A percentile compares a stretch with the other conserved stretches of the same genome.
Evolutionary conservation across 2,329 filamentous ascomycete species (phyloP).

Genomic region (Sporothrix euskadiensis): DNA sequence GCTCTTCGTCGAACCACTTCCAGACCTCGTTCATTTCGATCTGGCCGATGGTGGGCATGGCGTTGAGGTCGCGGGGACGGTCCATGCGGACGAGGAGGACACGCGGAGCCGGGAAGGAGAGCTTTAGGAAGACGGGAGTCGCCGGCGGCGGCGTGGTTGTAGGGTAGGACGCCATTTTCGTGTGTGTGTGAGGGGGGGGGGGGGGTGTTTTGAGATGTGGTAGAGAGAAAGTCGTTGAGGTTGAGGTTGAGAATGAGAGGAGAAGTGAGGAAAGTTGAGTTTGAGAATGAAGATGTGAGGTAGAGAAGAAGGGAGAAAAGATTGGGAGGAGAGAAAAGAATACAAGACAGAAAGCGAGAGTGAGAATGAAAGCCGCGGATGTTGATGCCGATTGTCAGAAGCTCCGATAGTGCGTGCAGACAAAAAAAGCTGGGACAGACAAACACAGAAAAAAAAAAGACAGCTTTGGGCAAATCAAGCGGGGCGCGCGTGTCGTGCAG

Average conservation of each 20-base stretch:
- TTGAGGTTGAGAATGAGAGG: neutral
- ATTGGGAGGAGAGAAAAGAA: neutral
- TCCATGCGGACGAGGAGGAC: constrained; percentile 57
- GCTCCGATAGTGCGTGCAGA: neutral
- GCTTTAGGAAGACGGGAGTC: constrained; percentile 39
- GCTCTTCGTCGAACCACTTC: constrained; percentile 56
- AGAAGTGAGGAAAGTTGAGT: neutral
- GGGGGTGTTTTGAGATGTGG: neutral
- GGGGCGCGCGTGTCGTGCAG: neutral
- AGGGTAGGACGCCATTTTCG: constrained; percentile 17
- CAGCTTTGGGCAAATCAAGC: neutral
- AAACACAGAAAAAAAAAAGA: neutral
- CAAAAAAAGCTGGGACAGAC: neutral
- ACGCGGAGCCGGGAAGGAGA: constrained; percentile 48
- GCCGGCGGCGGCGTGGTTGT: constrained; percentile 41
- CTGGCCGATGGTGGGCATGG: constrained; percentile 46
- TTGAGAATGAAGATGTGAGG: neutral
- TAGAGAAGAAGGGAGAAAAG: neutral
- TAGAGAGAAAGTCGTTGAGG: neutral
- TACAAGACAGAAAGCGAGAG: neutral
- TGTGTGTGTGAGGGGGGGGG: constrained; percentile 5
- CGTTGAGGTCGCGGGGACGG: constrained; percentile 52
- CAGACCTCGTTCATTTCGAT: constrained; percentile 52
- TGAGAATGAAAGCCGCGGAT: neutral
- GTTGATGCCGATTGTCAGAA: constrained; percentile 1